Evolutionary conservation across 2,329 filamentous ascomycete species (phyloP).

Genomic region (Pseudogymnoascus sp.): DNA sequence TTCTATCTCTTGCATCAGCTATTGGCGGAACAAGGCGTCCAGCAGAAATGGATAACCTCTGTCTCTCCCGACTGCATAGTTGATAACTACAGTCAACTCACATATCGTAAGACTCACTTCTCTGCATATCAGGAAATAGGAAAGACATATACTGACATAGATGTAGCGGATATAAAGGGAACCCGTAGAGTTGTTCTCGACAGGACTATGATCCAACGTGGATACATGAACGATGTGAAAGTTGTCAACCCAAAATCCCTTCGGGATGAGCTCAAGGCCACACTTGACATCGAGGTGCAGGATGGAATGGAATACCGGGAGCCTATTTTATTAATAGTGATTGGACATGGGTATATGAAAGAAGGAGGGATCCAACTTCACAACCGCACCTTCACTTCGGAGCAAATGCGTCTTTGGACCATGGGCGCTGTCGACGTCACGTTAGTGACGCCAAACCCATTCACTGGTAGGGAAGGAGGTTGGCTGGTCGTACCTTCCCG

Average conservation of each 20-base stretch:
- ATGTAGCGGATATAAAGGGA: neutral
- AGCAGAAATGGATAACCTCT: neutral
- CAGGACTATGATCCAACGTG: neutral
- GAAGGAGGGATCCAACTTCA: slow-evolving; percentile 1
- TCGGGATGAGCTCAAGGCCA: neutral
- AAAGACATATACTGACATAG: neutral
- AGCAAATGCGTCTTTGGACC: neutral
- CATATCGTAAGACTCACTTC: neutral
- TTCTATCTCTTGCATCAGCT: neutral
- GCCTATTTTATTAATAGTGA: neutral
- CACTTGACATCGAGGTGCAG: neutral
- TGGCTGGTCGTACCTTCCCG: slow-evolving; percentile 1
- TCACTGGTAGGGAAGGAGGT: neutral
- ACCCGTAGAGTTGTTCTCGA: neutral
- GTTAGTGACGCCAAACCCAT: neutral
- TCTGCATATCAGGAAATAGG: neutral
- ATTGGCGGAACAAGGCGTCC: neutral
- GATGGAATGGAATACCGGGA: neutral
- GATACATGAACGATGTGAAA: neutral
- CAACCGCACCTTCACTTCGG: neutral
- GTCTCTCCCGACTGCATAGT: neutral
- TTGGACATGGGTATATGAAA: neutral
- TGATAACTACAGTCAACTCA: neutral
- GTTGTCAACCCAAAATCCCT: neutral
- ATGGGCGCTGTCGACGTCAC: neutral